Percentiles rank a stretch among this genome's conserved stretches.
Evolutionary conservation across 257 asterid species (phyloP).

Genomic region (Gentiana straminea): DNA sequence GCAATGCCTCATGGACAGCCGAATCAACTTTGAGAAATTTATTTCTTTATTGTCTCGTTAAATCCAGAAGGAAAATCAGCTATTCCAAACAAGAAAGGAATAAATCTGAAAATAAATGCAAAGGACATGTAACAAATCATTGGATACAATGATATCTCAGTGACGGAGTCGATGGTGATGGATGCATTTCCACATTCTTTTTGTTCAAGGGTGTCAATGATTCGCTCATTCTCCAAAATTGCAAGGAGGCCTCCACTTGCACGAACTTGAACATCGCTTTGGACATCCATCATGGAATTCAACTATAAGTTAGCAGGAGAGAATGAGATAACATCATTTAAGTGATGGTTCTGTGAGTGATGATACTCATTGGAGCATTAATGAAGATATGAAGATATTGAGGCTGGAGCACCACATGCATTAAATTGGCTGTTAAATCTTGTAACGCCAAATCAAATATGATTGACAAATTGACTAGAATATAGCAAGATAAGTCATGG

Average conservation of each 20-base stretch:
- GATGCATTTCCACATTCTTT: slow-evolving; percentile 62
- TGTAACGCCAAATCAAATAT: too few relatives aligned
- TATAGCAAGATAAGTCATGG: neutral
- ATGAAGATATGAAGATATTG: neutral
- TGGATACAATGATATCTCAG: slow-evolving; percentile 86
- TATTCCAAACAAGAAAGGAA: slow-evolving; percentile 4
- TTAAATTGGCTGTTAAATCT: neutral
- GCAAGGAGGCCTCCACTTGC: slow-evolving; percentile 98
- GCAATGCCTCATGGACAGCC: slow-evolving; percentile 85
- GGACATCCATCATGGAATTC: slow-evolving; percentile 89
- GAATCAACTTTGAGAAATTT: slow-evolving; percentile 93
- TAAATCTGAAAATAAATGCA: slow-evolving; percentile 11
- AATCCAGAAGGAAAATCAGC: slow-evolving; percentile 23
- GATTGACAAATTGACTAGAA: neutral
- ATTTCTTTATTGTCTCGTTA: slow-evolving; percentile 49
- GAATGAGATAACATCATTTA: neutral
- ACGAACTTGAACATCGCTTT: slow-evolving; percentile 92
- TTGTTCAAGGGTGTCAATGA: slow-evolving; percentile 65
- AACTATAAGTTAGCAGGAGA: slow-evolving; percentile 38
- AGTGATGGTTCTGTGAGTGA: neutral
- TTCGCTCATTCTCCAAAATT: slow-evolving; percentile 83
- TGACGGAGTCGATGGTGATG: slow-evolving; percentile 59
- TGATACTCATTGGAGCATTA: neutral
- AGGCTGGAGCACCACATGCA: neutral
- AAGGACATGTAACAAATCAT: slow-evolving; percentile 8